These are phyloP conservation scores for Bertia moriformis DNA, from an alignment of 2,329 filamentous ascomycete species.

Conservation along the genomic window DNA sequence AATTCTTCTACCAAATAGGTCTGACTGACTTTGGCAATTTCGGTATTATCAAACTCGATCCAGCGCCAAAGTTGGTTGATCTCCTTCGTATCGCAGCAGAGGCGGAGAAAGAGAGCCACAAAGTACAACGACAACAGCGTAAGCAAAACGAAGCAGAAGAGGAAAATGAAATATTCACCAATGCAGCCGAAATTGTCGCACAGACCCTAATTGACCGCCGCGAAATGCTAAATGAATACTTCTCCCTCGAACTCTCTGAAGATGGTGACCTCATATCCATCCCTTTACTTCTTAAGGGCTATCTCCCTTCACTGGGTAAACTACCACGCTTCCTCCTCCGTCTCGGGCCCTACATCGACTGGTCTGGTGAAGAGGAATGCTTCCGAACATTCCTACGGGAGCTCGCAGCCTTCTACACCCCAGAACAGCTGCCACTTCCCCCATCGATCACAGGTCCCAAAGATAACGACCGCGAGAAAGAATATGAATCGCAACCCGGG, in stretches of 20 bases:
- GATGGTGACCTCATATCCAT: constrained; percentile 65
- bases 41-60: constrained; percentile 66
- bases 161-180: constrained; percentile 20
- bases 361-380: constrained; percentile 71
- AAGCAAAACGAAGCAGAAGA: constrained; percentile 21
- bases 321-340: constrained; percentile 76
- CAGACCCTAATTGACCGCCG: constrained; percentile 58
- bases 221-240: constrained; percentile 87
- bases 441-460: constrained; percentile 7
- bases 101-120: constrained; percentile 41
- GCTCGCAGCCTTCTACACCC: constrained; percentile 78
- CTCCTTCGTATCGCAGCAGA: constrained; percentile 62
- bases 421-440: constrained; percentile 59
- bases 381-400: constrained; percentile 77
- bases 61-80: constrained; percentile 56
- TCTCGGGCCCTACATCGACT: constrained; percentile 76
- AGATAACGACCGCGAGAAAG: constrained; percentile 13
- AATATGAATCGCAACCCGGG: constrained; percentile 28
- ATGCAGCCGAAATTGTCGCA: constrained; percentile 51
- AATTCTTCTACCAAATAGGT: constrained; percentile 91
- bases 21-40: constrained; percentile 95
- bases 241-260: constrained; percentile 68
- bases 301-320: constrained; percentile 73
- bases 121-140: constrained; percentile 33
- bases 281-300: constrained; percentile 76